Conservation (phyloP, 495 filamentous ascomycete species). For the Lindgomyces ingoldianus region DNA sequence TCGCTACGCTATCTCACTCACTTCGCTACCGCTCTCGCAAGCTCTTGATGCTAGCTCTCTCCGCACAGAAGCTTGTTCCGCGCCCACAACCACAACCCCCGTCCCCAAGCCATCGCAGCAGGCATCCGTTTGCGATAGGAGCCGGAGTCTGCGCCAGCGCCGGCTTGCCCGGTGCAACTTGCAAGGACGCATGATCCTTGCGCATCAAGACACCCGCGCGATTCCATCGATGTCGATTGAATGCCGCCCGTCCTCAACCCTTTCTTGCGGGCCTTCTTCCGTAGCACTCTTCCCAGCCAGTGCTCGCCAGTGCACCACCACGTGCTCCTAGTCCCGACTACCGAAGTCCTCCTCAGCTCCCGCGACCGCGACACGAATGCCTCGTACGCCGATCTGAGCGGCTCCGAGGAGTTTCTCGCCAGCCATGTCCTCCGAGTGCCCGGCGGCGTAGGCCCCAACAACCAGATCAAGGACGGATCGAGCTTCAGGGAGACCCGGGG, state of each 20-base stretch:
- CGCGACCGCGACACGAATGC: constrained; percentile 85
- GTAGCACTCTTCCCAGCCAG: constrained; percentile 88
- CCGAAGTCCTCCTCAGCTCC: constrained; percentile 82
- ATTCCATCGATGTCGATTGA: constrained; percentile 58
- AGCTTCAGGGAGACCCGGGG: constrained; percentile 86
- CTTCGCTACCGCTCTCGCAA: not conserved
- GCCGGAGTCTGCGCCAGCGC: constrained; percentile 1
- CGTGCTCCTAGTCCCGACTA: constrained; percentile 89
- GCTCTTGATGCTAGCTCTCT: no score
- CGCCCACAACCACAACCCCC: no score
- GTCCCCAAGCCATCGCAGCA: constrained; percentile 11
- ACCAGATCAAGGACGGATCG: constrained; percentile 61
- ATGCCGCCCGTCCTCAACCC: constrained; percentile 97
- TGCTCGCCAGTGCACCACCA: constrained; percentile 90
- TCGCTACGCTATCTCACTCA: not conserved
- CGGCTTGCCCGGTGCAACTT: constrained; percentile 19
- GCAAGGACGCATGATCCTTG: constrained; percentile 31
- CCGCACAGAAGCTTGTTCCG: no score
- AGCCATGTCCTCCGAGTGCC: constrained; percentile 95
- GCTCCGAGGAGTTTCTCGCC: constrained; percentile 89
- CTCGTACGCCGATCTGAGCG: constrained; percentile 75
- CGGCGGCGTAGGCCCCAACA: constrained; percentile 56
- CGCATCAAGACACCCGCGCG: not conserved
- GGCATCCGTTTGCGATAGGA: constrained; percentile 21
- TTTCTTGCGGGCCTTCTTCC: constrained; percentile 97